Evolutionary conservation across 139 green algal species (phyloP).

Genomic region (Cymbomonas tetramitiformis): DNA sequence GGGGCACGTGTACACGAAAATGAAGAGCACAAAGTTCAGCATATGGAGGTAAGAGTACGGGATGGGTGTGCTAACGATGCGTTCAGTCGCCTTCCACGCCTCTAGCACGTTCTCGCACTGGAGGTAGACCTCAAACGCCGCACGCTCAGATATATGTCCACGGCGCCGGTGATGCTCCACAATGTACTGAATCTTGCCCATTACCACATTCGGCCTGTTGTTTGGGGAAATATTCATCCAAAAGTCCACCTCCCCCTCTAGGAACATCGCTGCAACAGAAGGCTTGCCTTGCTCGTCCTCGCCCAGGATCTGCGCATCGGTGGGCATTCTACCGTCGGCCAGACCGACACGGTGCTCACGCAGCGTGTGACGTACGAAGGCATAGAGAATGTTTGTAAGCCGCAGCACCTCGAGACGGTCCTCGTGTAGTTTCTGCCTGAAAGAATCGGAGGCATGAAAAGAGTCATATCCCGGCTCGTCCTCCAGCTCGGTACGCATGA

Average conservation of each 20-base stretch:
- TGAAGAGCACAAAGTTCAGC: constrained; percentile 16
- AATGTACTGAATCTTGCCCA: constrained; percentile 1
- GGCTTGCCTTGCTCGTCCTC: constrained; percentile 5
- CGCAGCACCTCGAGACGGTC: constrained; percentile 6
- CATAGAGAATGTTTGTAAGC: constrained; percentile 10
- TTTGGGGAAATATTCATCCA: neutral
- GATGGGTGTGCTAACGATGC: neutral
- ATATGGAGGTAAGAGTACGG: constrained; percentile 14
- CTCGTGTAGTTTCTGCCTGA: neutral
- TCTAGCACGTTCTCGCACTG: neutral
- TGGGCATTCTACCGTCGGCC: neutral
- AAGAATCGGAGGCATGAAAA: neutral
- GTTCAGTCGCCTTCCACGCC: neutral
- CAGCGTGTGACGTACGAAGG: constrained; percentile 6
- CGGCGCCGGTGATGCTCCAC: neutral
- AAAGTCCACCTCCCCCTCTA: neutral
- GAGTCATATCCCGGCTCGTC: neutral
- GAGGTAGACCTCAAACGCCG: constrained; percentile 8
- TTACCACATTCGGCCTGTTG: neutral
- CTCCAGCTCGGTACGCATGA: neutral
- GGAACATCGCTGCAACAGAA: constrained; percentile 5
- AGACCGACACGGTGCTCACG: constrained; percentile 9
- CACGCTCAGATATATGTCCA: constrained; percentile 3
- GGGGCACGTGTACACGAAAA: constrained; percentile 11
- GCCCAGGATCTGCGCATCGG: neutral